A percentile compares a stretch with the other conserved stretches of the same genome.
These are phyloP conservation scores for Hippophae rhamnoides DNA, from an alignment of 306 rosid genomes.

Conservation along the genomic window DNA sequence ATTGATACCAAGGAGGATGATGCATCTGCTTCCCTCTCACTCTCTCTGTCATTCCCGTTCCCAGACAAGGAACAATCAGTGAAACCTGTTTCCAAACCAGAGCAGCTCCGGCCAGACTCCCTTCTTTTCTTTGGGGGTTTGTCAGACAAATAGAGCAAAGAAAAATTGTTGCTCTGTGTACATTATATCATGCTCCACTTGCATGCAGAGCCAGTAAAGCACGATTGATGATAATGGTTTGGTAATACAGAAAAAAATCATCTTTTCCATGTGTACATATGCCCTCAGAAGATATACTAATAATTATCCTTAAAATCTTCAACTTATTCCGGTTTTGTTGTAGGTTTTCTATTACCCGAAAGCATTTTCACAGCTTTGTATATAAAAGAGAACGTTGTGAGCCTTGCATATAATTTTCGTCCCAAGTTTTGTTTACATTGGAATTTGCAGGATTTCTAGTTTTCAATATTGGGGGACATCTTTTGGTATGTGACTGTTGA, in stretches of 20 bases:
- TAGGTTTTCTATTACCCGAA: no score
- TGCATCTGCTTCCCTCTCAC: conserved; percentile 67
- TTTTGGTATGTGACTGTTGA: no score
- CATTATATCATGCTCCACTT: conserved; percentile 24
- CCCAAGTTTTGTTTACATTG: no score
- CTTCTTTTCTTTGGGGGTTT: conserved; percentile 55
- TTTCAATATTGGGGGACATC: no score
- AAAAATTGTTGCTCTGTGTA: conserved; percentile 14
- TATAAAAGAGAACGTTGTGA: no score
- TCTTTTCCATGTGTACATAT: conserved; percentile 34
- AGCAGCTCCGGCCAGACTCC: conserved; percentile 51
- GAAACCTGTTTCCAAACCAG: conserved; percentile 40
- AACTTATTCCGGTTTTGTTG: no score
- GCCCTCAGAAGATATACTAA: conserved; percentile 31
- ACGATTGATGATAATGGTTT: conserved; percentile 24
- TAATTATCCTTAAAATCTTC: conserved; percentile 14
- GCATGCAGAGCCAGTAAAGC: conserved; percentile 10
- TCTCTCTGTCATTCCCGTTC: conserved; percentile 81
- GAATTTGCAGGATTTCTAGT: no score
- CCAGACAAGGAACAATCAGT: conserved; percentile 45
- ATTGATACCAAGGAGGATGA: conserved; percentile 39
- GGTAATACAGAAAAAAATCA: conserved; percentile 19
- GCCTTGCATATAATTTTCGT: no score
- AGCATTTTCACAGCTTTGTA: no score
- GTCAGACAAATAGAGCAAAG: conserved; percentile 38